Percentiles rank a stretch among this genome's conserved stretches.
phyloP scores from a whole-genome alignment of 306 rosid species.

The Cicer cuneatum region DNA sequence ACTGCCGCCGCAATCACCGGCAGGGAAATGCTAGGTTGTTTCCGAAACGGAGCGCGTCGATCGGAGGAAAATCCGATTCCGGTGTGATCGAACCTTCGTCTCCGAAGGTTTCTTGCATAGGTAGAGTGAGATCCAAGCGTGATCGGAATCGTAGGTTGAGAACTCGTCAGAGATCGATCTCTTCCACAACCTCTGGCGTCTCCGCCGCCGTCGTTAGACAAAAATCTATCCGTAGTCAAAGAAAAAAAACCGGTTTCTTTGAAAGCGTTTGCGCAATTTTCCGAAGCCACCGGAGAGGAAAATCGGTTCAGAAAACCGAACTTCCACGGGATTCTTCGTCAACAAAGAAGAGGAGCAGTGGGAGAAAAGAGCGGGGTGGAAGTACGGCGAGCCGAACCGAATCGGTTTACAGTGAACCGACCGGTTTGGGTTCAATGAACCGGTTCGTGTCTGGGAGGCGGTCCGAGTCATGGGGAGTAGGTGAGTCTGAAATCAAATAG shows the following conservation, averaged over 20 bases:
- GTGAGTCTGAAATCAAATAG: constrained; percentile 51
- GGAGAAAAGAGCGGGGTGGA: constrained; percentile 35
- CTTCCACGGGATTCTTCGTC: constrained; percentile 39
- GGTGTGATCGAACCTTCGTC: constrained; percentile 75
- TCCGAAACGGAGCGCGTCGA: constrained; percentile 70
- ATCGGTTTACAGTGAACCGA: constrained; percentile 60
- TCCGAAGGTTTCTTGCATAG: constrained; percentile 96
- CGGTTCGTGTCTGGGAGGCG: constrained; percentile 85
- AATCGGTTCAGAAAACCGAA: constrained; percentile 40
- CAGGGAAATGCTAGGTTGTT: constrained; percentile 59
- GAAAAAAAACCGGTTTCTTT: constrained; percentile 63
- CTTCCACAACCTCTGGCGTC: constrained; percentile 8
- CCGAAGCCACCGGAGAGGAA: constrained; percentile 52
- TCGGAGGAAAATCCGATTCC: constrained; percentile 63
- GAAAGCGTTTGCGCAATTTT: constrained; percentile 64
- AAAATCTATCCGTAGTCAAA: constrained; percentile 50
- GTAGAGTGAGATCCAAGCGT: constrained; percentile 85
- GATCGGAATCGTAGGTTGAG: constrained; percentile 65
- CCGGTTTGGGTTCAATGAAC: constrained; percentile 66
- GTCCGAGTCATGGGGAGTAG: constrained; percentile 63
- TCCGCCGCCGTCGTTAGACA: constrained; percentile 44
- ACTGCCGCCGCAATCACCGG: constrained; percentile 57
- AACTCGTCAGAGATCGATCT: constrained; percentile 54
- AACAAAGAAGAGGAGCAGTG: constrained; percentile 27
- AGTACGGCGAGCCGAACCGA: constrained; percentile 36